Percentiles rank a stretch among this genome's conserved stretches.
Conservation (phyloP, 1,139 yeast species). For the Magnusiomyces sp. region DNA sequence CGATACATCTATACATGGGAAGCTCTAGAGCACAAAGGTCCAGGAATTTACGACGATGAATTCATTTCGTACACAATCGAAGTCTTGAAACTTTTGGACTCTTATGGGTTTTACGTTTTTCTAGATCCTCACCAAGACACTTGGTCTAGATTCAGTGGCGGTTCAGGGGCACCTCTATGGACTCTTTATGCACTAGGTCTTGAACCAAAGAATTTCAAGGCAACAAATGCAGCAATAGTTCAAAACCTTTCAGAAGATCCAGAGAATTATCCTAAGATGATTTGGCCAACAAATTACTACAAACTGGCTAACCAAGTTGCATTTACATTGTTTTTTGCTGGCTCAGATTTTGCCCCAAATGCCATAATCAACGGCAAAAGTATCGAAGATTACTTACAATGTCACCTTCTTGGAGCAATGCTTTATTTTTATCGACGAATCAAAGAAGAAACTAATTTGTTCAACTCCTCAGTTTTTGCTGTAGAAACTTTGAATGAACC, state of each 20-base stretch:
- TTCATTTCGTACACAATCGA: conserved; percentile 63
- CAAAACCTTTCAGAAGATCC: conserved; percentile 45
- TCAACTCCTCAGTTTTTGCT: conserved; percentile 50
- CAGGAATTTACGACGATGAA: conserved; percentile 72
- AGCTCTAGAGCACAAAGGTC: conserved; percentile 83
- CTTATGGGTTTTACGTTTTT: conserved; percentile 67
- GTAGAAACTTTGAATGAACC: conserved; percentile 83
- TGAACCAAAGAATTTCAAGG: conserved; percentile 59
- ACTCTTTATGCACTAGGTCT: conserved; percentile 91
- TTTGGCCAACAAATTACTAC: conserved; percentile 86
- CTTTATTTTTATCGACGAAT: conserved; percentile 45
- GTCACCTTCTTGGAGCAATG: conserved; percentile 48
- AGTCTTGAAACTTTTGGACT: conserved; percentile 48
- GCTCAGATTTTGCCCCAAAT: conserved; percentile 59
- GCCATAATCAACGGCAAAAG: conserved; percentile 57
- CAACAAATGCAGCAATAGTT: conserved; percentile 66
- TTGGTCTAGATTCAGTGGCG: conserved; percentile 90
- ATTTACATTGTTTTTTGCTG: conserved; percentile 83
- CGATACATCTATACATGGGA: conserved; percentile 86
- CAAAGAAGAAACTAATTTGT: conserved; percentile 45
- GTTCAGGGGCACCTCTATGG: conserved; percentile 95
- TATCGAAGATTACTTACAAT: conserved; percentile 67
- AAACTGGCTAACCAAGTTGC: conserved; percentile 70
- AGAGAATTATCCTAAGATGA: conserved; percentile 64
- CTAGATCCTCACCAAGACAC: conserved; percentile 84